Base-by-base conservation (phyloP, 169 alveolate genomes). In the Plasmodium falciparum region DNA sequence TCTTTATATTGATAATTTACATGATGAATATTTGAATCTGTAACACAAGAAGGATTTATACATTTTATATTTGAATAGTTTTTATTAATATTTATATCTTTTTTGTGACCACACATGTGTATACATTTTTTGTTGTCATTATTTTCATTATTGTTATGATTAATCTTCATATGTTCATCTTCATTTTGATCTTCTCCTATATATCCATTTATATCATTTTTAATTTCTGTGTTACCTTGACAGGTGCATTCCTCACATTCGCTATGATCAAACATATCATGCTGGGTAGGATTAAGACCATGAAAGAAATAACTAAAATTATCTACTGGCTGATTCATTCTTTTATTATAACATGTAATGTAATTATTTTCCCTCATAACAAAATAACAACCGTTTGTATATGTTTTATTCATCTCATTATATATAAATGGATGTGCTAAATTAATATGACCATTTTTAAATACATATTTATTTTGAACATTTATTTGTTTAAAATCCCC, bases 391-490 rank as follows among this genome's bases (percentile, higher is more conserved):
- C 75, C 88, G 47, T 54, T 50, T 33, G 71, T 70, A 33, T 86
- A 49, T 15, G 50, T 24, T 54, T 26, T 86, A 3, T 86, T 59
- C 39, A 86, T 15, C 45, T 86, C 88, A 39, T 63, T 86, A 15
- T 70, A 22, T 20, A 86, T 72, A 86, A 86, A 86, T 59, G 22
- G 67, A 17, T 86, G 73, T 26, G 49, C 13, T 65, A 56, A 71
- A 86, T 86, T 86, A 15, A 86, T 12, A 39, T 86, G 67, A 47
- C 92, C 92, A 86, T 86, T 72, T 72, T 71, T 73, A 6, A 86
- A 15, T 11, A 86, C 26, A 45, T 43, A 72, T 71, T 61, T 43
- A 24, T 52, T 70, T 66, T 86, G 88, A 20, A 86, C 2, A 15
- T 58, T 50, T 49, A 45, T 58, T 61, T 86, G 47, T 26, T 86